Evolutionary conservation across 768 basidiomycete species (phyloP), one percentile per base, ranked within the genome.

Genomic region (Hygrocybe punicea): DNA sequence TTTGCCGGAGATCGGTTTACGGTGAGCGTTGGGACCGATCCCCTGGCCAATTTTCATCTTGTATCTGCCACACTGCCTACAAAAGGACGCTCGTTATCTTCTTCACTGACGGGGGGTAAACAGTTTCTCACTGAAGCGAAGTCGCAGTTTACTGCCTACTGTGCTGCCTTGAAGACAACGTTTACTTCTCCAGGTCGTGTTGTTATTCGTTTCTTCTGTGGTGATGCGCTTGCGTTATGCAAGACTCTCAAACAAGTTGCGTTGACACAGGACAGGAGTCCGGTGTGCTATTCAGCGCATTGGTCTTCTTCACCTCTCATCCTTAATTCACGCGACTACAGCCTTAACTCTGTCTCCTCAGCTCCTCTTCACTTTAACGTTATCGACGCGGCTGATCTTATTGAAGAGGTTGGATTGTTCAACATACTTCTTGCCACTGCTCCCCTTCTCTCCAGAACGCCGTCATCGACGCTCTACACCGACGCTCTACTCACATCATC

Each of bases 301-400:
- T 44, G 40, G 40, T 44, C 40, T 44, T 44, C 40, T 4, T 44
- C 40, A 44, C 40, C 40, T 44, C 40, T 44, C 40, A n/a, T n/a
- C 40, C 40, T 44, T 44, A 44, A 10, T 44, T 44, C 10, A 6
- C 40, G 40, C 40, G 40, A 44, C 40, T 44, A 44, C 40, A 44
- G 40, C 40, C 40, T 11, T 3, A 21, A 44, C 21, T 44, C 52
- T 6, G n/a, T 36, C 25, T 14, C 33, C 33, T 24, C 57, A 25
- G 71, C 76, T 1, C 79, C 79, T 1, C 34, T 65, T 6, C 42
- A 55, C 2, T 83, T 81, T 60, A 69, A 76, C 55, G 69, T 78
- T 53, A 77, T 83, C 34, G 79, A 83, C 34, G 76, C 81, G 0
- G 81, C 80, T n/a, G 81, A 81, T 57, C 67, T 83, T 24, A 60